These are phyloP conservation scores for Penicillium glabrum DNA, from an alignment of 2,329 filamentous ascomycete genomes.

Conservation along the genomic window DNA sequence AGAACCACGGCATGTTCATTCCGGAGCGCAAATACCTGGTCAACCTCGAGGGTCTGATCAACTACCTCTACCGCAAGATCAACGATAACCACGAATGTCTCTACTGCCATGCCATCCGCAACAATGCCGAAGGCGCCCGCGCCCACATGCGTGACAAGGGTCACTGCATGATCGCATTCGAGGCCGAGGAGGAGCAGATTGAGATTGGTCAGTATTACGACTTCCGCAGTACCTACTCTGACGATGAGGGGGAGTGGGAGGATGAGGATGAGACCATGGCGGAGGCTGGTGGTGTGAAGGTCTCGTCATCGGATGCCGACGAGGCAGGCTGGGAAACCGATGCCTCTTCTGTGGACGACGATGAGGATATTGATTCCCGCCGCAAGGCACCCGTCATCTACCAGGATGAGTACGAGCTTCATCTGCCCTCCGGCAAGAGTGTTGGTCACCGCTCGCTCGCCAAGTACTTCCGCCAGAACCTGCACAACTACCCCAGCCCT, in stretches of 20 bases:
- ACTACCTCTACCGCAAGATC: constrained; percentile 76
- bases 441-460: constrained; percentile 87
- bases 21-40: constrained; percentile 83
- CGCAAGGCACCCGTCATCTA: constrained; percentile 76
- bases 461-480: constrained; percentile 89
- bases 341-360: constrained; percentile 82
- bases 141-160: constrained; percentile 97
- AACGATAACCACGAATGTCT: constrained; percentile 80
- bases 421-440: constrained; percentile 83
- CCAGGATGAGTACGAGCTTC: constrained; percentile 89
- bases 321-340: constrained; percentile 95
- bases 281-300: constrained; percentile 63
- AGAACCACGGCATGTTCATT: constrained; percentile 92
- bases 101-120: constrained; percentile 80
- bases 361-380: constrained; percentile 80
- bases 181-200: constrained; percentile 83
- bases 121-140: constrained; percentile 76
- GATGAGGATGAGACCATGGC: constrained; percentile 60
- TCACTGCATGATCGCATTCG: constrained; percentile 95
- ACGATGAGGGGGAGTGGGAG: constrained; percentile 66
- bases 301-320: constrained; percentile 55
- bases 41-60: constrained; percentile 77
- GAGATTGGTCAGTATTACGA: constrained; percentile 97
- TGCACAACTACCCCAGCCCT: constrained; percentile 76
- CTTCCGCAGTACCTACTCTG: constrained; percentile 92